Conservation (phyloP, 1,284 basidiomycete species). For the Leccinum subrobustum region DNA sequence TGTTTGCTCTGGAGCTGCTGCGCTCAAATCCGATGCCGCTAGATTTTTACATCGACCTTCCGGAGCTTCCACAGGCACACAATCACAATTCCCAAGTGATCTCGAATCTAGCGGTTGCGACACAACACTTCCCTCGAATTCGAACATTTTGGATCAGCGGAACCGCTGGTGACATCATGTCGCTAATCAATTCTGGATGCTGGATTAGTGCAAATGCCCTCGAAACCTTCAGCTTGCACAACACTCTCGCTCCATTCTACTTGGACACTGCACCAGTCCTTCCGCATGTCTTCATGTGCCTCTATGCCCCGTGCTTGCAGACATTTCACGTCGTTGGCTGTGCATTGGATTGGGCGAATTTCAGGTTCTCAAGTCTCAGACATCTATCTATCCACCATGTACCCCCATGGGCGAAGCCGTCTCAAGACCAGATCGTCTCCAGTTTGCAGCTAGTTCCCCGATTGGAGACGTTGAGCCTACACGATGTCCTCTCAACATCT, state of each 20-base stretch:
- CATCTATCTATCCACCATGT: neutral
- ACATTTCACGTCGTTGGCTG: neutral
- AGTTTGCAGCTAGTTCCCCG: neutral
- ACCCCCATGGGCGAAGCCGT: neutral
- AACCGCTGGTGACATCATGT: neutral
- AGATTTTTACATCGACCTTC: neutral
- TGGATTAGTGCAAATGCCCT: neutral
- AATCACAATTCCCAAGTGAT: neutral
- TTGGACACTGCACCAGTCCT: neutral
- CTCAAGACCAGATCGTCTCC: neutral
- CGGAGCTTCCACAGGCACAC: neutral
- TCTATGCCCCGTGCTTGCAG: neutral
- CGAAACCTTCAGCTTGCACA: neutral
- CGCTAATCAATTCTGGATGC: neutral
- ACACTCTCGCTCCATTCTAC: neutral
- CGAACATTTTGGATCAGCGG: neutral
- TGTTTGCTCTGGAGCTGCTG: neutral
- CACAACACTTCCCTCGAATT: neutral
- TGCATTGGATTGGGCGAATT: neutral
- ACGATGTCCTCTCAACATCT: neutral
- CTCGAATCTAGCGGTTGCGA: neutral
- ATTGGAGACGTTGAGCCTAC: neutral
- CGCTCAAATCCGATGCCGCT: neutral
- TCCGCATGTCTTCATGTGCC: neutral
- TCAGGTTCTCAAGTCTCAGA: neutral